phyloP scores from a whole-genome alignment of 1,284 basidiomycete genomes.

The Phellinidium pouzarii region DNA sequence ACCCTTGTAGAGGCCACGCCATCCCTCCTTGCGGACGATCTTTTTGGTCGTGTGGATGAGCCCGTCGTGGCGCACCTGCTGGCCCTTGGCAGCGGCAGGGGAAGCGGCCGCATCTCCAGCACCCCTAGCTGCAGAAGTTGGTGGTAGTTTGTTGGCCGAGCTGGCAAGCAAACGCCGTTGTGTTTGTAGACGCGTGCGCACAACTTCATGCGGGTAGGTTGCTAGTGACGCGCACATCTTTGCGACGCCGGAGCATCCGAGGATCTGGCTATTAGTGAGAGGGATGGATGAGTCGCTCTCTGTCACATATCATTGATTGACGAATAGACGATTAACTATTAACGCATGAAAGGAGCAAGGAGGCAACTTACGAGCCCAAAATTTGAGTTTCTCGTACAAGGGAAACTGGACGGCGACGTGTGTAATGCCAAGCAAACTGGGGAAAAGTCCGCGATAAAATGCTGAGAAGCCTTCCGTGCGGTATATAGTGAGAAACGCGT shows the following conservation, averaged over 20 bases:
- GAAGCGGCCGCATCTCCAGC: too few relatives aligned
- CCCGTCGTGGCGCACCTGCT: constrained; percentile 43
- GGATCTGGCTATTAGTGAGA: constrained; percentile 63
- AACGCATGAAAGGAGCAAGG: constrained; percentile 11
- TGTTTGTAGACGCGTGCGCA: constrained; percentile 88
- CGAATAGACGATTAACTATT: constrained; percentile 3
- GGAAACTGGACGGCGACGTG: constrained; percentile 96
- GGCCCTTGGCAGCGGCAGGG: neutral
- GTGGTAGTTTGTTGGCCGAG: constrained; percentile 36
- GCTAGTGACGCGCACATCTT: constrained; percentile 93
- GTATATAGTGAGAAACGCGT: constrained; percentile 84
- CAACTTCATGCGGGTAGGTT: constrained; percentile 94
- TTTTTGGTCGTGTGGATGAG: constrained; percentile 66
- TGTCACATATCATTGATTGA: constrained; percentile 24
- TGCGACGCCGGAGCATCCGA: constrained; percentile 79
- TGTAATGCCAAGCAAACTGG: constrained; percentile 81
- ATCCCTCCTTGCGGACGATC: constrained; percentile 77
- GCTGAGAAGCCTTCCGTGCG: constrained; percentile 75
- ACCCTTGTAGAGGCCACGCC: constrained; percentile 84
- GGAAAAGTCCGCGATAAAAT: constrained; percentile 88
- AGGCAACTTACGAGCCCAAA: constrained; percentile 64
- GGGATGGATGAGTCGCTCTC: constrained; percentile 51
- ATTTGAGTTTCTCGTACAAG: constrained; percentile 88
- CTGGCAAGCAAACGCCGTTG: constrained; percentile 57
- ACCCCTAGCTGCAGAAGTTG: too few relatives aligned